A percentile compares a stretch with the other conserved stretches of the same genome.
Conservation (phyloP, 805 yeast species). For the Yamadazyma endophytica region DNA sequence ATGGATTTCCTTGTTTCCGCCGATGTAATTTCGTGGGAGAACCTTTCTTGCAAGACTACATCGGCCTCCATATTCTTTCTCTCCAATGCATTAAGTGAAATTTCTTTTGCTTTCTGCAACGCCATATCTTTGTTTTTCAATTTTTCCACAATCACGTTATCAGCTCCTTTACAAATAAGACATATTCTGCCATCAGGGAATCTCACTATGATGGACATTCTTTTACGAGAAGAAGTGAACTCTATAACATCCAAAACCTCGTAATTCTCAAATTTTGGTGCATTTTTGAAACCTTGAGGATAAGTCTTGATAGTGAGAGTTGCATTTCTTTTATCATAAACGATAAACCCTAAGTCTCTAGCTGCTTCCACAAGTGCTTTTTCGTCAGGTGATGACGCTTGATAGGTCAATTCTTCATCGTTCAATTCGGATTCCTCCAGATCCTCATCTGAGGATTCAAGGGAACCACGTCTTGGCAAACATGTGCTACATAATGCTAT, state of each 20-base stretch:
- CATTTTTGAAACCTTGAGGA: constrained; percentile 72
- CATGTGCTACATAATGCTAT: constrained; percentile 90
- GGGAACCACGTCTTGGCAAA: constrained; percentile 57
- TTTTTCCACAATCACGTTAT: constrained; percentile 78
- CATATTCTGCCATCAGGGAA: constrained; percentile 76
- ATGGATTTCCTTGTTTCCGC: constrained; percentile 19
- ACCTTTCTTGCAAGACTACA: constrained; percentile 54
- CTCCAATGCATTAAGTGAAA: constrained; percentile 50
- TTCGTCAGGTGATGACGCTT: constrained; percentile 96
- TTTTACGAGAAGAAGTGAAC: constrained; percentile 80
- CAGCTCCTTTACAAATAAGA: constrained; percentile 93
- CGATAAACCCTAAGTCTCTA: constrained; percentile 89
- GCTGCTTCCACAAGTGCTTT: constrained; percentile 92
- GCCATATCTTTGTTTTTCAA: constrained; percentile 60
- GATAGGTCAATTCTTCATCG: constrained; percentile 58
- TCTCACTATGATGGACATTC: constrained; percentile 85
- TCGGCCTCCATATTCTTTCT: constrained; percentile 80
- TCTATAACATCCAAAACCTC: constrained; percentile 79
- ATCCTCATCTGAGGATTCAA: constrained; percentile 3
- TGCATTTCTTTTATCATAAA: constrained; percentile 61
- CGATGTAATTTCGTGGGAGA: constrained; percentile 37
- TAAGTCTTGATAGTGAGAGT: constrained; percentile 66
- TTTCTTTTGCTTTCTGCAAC: constrained; percentile 56
- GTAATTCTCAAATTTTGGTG: constrained; percentile 63
- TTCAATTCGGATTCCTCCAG: no score